These are phyloP conservation scores for Leccinum ponderosum DNA, from an alignment of 1,284 basidiomycete genomes.

Conservation along the genomic window DNA sequence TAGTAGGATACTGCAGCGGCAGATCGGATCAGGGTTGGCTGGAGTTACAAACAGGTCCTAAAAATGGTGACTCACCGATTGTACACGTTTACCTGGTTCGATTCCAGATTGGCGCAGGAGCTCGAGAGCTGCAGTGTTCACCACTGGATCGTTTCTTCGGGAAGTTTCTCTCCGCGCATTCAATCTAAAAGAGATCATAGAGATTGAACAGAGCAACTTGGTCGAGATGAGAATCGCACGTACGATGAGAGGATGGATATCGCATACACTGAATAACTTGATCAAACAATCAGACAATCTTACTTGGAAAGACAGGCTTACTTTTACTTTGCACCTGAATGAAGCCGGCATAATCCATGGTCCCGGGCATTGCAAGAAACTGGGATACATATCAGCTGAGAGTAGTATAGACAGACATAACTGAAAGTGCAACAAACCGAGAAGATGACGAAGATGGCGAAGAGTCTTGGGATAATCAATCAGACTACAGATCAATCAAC, in stretches of 20 bases:
- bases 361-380: not conserved
- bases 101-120: not conserved
- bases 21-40: not conserved
- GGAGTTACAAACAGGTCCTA: not conserved
- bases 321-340: not conserved
- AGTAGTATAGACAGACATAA: not conserved
- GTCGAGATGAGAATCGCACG: not conserved
- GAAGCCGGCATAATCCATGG: not conserved
- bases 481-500: not conserved
- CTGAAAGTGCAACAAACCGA: not conserved
- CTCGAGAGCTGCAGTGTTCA: not conserved
- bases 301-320: not conserved
- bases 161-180: constrained; percentile 4
- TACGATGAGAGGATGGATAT: constrained; percentile 15
- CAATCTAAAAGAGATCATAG: constrained; percentile 1
- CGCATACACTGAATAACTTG: not conserved
- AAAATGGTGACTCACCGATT: not conserved
- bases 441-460: not conserved
- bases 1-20: not conserved
- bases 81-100: not conserved
- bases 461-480: not conserved
- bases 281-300: not conserved
- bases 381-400: not conserved
- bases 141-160: not conserved
- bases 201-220: not conserved